Base-by-base conservation (phyloP, 345 rosid genomes). In the Psidium friedrichsthalianum region DNA sequence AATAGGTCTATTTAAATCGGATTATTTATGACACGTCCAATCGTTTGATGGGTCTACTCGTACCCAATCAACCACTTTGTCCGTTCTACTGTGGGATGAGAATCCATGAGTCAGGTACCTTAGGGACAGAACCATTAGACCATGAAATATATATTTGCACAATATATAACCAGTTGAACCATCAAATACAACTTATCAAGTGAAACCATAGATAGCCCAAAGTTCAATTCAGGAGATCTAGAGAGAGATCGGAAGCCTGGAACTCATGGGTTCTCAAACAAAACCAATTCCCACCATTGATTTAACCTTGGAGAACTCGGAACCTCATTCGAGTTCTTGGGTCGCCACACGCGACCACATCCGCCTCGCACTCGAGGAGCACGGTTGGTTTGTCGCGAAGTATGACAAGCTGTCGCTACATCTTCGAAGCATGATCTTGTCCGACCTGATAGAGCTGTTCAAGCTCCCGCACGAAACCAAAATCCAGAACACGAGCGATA, bases 401-500 rank as follows among this genome's bases (percentile, higher is more conserved):
- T 88, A 89, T 76, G n/a, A 56, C 15, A 85, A 88, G 15, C 54
- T 87, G 83, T 36, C 90, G 1, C 3, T 61, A 42, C 86, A 90
- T 47, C 85, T 89, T 56, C 89, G 86, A 44, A 74, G 56, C 21
- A 8, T 53, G 25, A 40, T 89, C 27, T 53, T 92, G 25, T 74
- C 57, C 6, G 52, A 57, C 4, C 57, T 86, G 4, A 85, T 81
- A 27, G 86, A 92, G 56, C 52, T 92, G 51, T 92, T 90, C 82
- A 64, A 86, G 22, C 91, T 92, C 21, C 89, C 94, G 7, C 32
- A 85, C 10, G 90, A 92, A 80, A 86, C 84, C 78, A 90, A 92
- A 59, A 84, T 55, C 44, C 87, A 86, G 76, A 90, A 92, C 57
- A 84, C 78, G 12, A 87, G 86, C 44, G 86, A 85, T 1, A 90